Conservation (phyloP, 1,284 basidiomycete species). For the Boletus sp. region DNA sequence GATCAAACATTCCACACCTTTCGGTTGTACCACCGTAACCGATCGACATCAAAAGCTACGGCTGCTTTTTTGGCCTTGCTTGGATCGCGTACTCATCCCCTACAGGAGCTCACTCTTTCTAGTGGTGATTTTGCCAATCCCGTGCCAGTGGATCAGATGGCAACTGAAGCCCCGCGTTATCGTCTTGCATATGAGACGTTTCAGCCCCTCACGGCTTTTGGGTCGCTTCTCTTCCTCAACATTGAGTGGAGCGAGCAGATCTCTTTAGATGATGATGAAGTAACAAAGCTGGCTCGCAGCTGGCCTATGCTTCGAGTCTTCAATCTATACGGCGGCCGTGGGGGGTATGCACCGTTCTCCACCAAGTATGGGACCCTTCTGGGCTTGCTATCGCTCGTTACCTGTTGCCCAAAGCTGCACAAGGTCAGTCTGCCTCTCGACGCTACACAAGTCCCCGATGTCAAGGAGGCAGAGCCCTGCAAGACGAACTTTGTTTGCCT, state of each 20-base stretch:
- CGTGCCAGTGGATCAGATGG: conserved; percentile 11
- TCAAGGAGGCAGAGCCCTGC: not conserved
- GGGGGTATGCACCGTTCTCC: conserved; percentile 9
- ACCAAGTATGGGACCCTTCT: conserved; percentile 21
- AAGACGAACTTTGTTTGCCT: conserved; percentile 6
- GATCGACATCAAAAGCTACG: not conserved
- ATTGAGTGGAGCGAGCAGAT: conserved; percentile 23
- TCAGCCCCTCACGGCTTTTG: conserved; percentile 9
- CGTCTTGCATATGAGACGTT: conserved; percentile 16
- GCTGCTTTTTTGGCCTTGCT: conserved; percentile 13
- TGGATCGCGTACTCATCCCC: not conserved
- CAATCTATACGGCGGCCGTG: conserved; percentile 16
- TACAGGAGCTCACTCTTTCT: conserved; percentile 10
- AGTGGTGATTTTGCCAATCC: conserved; percentile 3
- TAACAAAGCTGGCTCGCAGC: conserved; percentile 12
- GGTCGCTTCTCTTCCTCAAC: conserved; percentile 9
- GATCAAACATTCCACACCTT: conserved; percentile 17
- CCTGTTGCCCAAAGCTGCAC: conserved; percentile 6
- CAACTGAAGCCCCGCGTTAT: conserved; percentile 8
- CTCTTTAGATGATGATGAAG: conserved; percentile 20
- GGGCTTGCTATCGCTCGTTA: conserved; percentile 18
- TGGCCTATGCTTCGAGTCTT: conserved; percentile 17
- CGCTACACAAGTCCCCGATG: conserved; percentile 18
- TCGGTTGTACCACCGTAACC: not conserved
- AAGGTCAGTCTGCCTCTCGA: conserved; percentile 19